Evolutionary conservation across 2,329 filamentous ascomycete genomes (phyloP).

Genomic region (Didymosphaeria variabile): DNA sequence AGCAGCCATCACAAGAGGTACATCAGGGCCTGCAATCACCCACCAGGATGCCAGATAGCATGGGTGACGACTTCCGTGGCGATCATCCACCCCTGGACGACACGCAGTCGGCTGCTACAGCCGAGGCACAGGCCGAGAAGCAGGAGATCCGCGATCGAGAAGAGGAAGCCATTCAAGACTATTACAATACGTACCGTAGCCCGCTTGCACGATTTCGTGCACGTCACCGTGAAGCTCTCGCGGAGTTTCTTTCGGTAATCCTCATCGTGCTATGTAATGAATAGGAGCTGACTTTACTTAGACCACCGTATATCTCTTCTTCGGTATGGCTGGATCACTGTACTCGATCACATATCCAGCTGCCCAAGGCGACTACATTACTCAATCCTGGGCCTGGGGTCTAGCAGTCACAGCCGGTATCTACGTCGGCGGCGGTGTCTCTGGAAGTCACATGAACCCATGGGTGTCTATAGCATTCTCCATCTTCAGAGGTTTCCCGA

Average conservation of each 20-base stretch:
- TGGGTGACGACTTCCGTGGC: constrained; percentile 52
- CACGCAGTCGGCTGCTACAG: constrained; percentile 30
- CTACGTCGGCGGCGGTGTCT: constrained; percentile 57
- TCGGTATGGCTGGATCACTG: constrained; percentile 62
- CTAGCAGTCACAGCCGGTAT: constrained; percentile 63
- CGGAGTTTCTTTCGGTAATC: constrained; percentile 60
- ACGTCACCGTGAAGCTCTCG: constrained; percentile 62
- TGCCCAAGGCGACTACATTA: constrained; percentile 43
- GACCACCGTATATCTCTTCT: constrained; percentile 43
- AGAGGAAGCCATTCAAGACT: constrained; percentile 56
- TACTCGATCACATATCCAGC: constrained; percentile 58
- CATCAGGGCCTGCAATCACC: constrained; percentile 9
- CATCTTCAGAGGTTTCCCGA: constrained; percentile 68
- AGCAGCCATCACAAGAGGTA: background rate
- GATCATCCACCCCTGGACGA: constrained; percentile 51
- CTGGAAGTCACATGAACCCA: constrained; percentile 60
- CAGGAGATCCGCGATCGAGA: constrained; percentile 51
- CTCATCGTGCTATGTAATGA: constrained; percentile 19
- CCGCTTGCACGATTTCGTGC: constrained; percentile 61
- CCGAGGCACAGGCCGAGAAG: constrained; percentile 46
- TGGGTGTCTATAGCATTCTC: constrained; percentile 55
- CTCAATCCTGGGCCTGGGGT: constrained; percentile 58
- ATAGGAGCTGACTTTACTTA: constrained; percentile 27
- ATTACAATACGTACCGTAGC: constrained; percentile 61
- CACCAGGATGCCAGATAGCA: background rate